Base-by-base conservation (phyloP, 2,329 filamentous ascomycete genomes). In the Tolypocladium nubicola region DNA sequence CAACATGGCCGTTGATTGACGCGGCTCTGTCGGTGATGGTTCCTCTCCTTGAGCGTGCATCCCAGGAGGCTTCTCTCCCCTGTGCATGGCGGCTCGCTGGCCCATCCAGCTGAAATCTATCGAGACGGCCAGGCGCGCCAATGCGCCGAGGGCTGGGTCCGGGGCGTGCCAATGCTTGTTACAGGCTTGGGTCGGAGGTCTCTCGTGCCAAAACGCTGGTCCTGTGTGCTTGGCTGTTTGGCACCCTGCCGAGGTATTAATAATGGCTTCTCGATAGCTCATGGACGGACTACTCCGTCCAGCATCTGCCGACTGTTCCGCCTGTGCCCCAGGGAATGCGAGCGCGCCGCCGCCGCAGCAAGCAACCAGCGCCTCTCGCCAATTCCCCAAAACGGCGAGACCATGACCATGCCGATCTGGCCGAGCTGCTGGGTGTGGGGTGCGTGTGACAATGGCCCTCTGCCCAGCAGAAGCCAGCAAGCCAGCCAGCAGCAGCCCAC, bases 341-440 rank as follows among this genome's bases (percentile, higher is more conserved):
- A 4, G 41, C 41, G n/a, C n/a, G n/a, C 21, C 41, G 26, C 26
- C 26, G 26, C 21, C 21, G 43, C 21, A 13, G 43, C 45, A 33
- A 33, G 23, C 45, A 50, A 50, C 6, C 47, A 11, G 26, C 45
- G 26, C 45, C 26, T 19, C 26, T 19, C 14, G 6, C 45, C 45
- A 30, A 14, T 30, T 30, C 26, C 26, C 43, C 21, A 30, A 23
- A 49, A 26, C 5, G 43, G 23, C 21, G 30, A 14, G 30, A 49
- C 43, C 16, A 35, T 16, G 14, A 33, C 26, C 30, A 30, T 60
- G 58, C 56, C 59, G 56, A 56, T 56, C 52, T 23, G 19, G 21
- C 35, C 52, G n/a, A 30, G 16, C 45, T 47, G 4, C 7, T 47
- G 35, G 35, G 35, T 47, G 43, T 47, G 43, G 43, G 21, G 43